Percentiles rank a stretch among this genome's conserved stretches.
These are phyloP conservation scores for Arabidopsis lyrata DNA, from an alignment of 441 rosid species.

Conservation along the genomic window DNA sequence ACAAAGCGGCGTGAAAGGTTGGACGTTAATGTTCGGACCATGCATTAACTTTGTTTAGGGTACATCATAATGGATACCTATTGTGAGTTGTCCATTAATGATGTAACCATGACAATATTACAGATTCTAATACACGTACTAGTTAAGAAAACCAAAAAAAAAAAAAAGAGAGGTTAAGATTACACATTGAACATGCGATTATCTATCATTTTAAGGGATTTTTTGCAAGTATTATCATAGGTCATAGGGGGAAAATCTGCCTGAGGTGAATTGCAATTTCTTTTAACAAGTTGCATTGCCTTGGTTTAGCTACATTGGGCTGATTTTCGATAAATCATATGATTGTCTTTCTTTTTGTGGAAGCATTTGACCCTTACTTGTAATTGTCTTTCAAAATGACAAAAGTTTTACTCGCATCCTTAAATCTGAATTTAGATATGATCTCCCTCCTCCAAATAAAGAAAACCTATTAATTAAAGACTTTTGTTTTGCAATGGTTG, in stretches of 20 bases:
- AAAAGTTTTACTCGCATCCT: neutral
- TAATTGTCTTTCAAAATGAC: neutral
- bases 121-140: constrained; percentile 19
- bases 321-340: neutral
- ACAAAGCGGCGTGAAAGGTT: constrained; percentile 44
- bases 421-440: neutral
- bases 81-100: constrained; percentile 29
- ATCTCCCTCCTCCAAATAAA: neutral
- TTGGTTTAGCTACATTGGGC: neutral
- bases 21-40: constrained; percentile 41
- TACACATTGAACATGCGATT: constrained; percentile 2
- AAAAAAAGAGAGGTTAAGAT: neutral
- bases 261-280: neutral
- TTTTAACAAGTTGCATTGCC: neutral
- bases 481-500: neutral
- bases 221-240: neutral
- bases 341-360: neutral
- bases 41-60: constrained; percentile 36
- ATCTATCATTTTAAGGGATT: neutral
- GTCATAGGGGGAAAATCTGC: neutral
- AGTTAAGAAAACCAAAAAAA: neutral
- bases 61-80: constrained; percentile 36
- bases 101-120: constrained; percentile 20
- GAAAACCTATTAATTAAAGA: neutral
- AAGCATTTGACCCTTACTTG: neutral